These are phyloP conservation scores for Tetrapyrgos nigripes DNA, from an alignment of 1,284 basidiomycete species.

Conservation along the genomic window DNA sequence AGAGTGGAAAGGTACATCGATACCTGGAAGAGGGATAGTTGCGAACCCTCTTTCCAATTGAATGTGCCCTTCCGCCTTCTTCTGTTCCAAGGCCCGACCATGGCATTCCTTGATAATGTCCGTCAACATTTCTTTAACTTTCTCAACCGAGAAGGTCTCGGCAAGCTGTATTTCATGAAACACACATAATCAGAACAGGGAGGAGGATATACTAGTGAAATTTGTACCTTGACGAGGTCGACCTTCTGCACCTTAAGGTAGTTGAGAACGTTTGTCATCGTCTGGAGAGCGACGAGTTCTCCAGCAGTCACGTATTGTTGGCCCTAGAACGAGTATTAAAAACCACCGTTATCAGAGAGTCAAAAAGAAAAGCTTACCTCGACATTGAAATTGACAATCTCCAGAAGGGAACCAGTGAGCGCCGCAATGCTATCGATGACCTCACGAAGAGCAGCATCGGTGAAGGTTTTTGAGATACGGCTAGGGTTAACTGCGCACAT, in stretches of 20 bases:
- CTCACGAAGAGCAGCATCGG: slow-evolving; percentile 90
- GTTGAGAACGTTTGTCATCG: slow-evolving; percentile 96
- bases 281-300: slow-evolving; percentile 92
- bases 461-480: slow-evolving; percentile 93
- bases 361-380: slow-evolving; percentile 64
- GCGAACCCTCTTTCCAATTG: slow-evolving; percentile 96
- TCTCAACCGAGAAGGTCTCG: slow-evolving; percentile 83
- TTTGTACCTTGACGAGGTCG: slow-evolving; percentile 88
- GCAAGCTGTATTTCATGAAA: slow-evolving; percentile 63
- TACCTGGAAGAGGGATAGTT: slow-evolving; percentile 95
- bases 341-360: neutral
- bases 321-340: slow-evolving; percentile 54
- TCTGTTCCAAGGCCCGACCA: slow-evolving; percentile 79
- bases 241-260: slow-evolving; percentile 97
- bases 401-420: slow-evolving; percentile 81
- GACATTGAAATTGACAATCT: slow-evolving; percentile 99
- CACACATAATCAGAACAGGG: slow-evolving; percentile 7
- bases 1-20: slow-evolving; percentile 99
- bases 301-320: slow-evolving; percentile 99
- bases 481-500: slow-evolving; percentile 99
- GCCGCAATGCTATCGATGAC: slow-evolving; percentile 91
- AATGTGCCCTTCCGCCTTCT: slow-evolving; percentile 88
- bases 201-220: neutral
- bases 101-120: slow-evolving; percentile 91
- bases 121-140: slow-evolving; percentile 90